Conservation (phyloP, 2,329 filamentous ascomycete genomes). For the Nakataea oryzae region DNA sequence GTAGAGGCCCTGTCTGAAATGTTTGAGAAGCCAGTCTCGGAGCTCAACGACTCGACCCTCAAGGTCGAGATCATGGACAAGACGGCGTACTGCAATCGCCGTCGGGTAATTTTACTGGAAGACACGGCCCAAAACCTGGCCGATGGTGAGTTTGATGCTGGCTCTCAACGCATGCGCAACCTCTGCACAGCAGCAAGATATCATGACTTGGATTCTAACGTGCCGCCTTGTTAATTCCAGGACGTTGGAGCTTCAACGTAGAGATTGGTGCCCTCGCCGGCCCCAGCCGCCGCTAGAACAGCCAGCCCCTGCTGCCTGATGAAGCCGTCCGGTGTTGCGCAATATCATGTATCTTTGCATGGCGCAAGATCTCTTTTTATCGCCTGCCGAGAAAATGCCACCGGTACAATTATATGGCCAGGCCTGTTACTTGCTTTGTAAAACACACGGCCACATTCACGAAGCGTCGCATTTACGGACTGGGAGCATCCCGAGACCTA, state of each 20-base stretch:
- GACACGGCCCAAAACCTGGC: constrained; percentile 90
- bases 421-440: not conserved
- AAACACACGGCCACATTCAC: not conserved
- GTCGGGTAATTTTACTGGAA: constrained; percentile 78
- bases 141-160: constrained; percentile 51
- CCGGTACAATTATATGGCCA: not conserved
- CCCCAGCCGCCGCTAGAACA: constrained; percentile 12
- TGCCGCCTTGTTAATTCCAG: constrained; percentile 15
- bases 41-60: constrained; percentile 75
- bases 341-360: not conserved
- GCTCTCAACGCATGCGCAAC: no score
- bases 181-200: constrained; percentile 6
- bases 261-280: constrained; percentile 16
- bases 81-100: constrained; percentile 91
- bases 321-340: not conserved
- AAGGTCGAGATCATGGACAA: constrained; percentile 99
- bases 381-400: not conserved
- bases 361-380: no score
- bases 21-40: constrained; percentile 94
- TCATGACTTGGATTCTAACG: not conserved
- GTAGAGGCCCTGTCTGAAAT: constrained; percentile 97
- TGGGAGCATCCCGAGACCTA: not conserved
- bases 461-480: not conserved
- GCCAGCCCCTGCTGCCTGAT: not conserved
- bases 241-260: constrained; percentile 35